These are phyloP conservation scores for Abrus pulchellus DNA, from an alignment of 306 rosid species.

Conservation along the genomic window DNA sequence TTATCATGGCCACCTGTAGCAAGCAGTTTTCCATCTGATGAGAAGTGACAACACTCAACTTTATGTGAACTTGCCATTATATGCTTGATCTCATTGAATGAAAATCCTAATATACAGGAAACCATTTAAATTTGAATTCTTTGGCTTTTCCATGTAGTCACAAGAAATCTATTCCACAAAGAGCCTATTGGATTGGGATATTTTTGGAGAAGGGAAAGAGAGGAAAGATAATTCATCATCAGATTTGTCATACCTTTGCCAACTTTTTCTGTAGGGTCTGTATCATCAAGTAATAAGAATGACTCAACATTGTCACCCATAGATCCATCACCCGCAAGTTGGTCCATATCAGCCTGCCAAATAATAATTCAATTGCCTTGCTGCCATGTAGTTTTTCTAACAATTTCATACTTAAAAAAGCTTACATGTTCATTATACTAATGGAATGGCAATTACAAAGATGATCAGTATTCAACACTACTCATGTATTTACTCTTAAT, in stretches of 20 bases:
- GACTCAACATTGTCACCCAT: conserved; percentile 65
- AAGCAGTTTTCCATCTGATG: conserved; percentile 86
- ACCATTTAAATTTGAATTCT: conserved; percentile 37
- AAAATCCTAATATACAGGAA: conserved; percentile 54
- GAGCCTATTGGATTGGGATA: conserved; percentile 4
- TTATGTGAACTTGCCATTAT: conserved; percentile 65
- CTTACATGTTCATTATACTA: conserved; percentile 19
- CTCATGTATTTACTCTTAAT: conserved; percentile 22
- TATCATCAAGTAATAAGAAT: conserved; percentile 60
- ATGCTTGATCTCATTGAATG: conserved; percentile 59
- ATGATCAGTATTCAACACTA: conserved; percentile 31
- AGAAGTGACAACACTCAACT: conserved; percentile 87
- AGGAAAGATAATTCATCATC: conserved; percentile 29
- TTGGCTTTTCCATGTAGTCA: conserved; percentile 28
- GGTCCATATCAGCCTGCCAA: conserved; percentile 67
- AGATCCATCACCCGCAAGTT: conserved; percentile 67
- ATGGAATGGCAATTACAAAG: conserved; percentile 26
- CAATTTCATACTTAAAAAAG: conserved; percentile 14
- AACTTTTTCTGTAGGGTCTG: conserved; percentile 57
- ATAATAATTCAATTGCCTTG: conserved; percentile 37
- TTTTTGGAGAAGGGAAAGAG: background rate
- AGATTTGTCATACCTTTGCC: conserved; percentile 61
- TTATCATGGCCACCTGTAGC: conserved; percentile 89
- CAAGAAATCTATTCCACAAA: conserved; percentile 5
- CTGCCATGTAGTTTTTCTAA: conserved; percentile 28